phyloP scores from a whole-genome alignment of 2,329 filamentous ascomycete species.

The Ceratocystis albifundus region DNA sequence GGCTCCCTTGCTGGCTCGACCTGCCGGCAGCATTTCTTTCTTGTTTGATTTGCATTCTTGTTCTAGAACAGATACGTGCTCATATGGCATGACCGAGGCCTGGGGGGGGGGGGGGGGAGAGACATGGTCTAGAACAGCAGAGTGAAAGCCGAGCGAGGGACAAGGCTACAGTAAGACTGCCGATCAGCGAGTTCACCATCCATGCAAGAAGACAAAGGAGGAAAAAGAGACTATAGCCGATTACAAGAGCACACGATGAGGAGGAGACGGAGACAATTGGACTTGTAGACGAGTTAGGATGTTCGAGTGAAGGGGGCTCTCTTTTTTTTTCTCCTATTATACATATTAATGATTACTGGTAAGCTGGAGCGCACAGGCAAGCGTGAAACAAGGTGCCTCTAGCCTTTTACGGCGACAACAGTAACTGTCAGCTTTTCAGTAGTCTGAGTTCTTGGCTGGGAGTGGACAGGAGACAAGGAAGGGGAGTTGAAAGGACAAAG shows the following conservation, averaged over 20 bases:
- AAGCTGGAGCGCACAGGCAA: not conserved
- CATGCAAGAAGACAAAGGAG: not conserved
- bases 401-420: not conserved
- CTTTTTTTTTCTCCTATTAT: too few species aligned
- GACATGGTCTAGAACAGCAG: constrained; percentile 2
- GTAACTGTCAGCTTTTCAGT: not conserved
- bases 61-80: constrained; percentile 6
- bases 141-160: not conserved
- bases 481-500: not conserved
- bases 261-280: not conserved
- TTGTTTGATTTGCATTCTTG: constrained; percentile 1
- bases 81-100: constrained; percentile 1
- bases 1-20: not conserved
- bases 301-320: not conserved
- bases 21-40: not conserved
- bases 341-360: not conserved
- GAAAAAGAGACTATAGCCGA: not conserved
- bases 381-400: constrained; percentile 4
- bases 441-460: not conserved
- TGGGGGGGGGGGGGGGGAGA: not conserved
- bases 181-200: not conserved
- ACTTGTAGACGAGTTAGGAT: not conserved
- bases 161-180: not conserved
- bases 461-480: not conserved
- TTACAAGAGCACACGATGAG: not conserved